Evolutionary conservation across 495 filamentous ascomycete species (phyloP), one percentile per base, ranked within the genome.

Genomic region (Podospora anserina): DNA sequence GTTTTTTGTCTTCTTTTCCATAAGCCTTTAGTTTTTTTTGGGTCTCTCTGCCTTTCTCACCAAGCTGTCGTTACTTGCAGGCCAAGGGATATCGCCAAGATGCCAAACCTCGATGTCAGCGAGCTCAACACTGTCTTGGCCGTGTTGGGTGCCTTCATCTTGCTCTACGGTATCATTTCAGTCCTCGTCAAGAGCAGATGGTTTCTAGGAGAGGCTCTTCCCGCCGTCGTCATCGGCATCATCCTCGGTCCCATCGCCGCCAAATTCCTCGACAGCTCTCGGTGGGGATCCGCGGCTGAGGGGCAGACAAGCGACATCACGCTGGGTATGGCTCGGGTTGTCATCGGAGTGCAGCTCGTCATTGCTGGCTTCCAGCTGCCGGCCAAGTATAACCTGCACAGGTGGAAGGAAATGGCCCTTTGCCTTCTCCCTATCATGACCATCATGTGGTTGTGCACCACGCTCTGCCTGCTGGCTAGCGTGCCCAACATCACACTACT

Each of bases 351-450:
- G 54, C 85, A 87, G 72, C 77, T 87, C 27, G 91, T 96, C 39
- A 83, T 96, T 32, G 91, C 92, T 11, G 93, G 93, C 55, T 89
- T 94, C 18, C 93, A 96, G 75, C 82, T 97, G 7, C 93, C 93
- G 3, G 90, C 88, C 69, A 91, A 88, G 65, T 96, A 96, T 78
- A 78, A 93, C n/a, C 80, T 83, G 75, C 82, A 82, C 58, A 88
- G 91, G 83, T 91, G 90, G 89, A 90, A 87, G 72, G 88, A 88
- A 65, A 79, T 97, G 59, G 78, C 86, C 9, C 75, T 94, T 9
- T 86, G 94, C 19, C 86, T 96, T n/a, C 88, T 92, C 0, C 93
- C 93, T 3, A 89, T 90, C 61, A 96, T 96, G 93, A 86, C 87
- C n/a, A 64, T 79, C 65, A 96, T 96, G 93, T 96, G 93, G 93